Evolutionary conservation across 257 asterid species (phyloP).

Genomic region (Jasminum sambac): DNA sequence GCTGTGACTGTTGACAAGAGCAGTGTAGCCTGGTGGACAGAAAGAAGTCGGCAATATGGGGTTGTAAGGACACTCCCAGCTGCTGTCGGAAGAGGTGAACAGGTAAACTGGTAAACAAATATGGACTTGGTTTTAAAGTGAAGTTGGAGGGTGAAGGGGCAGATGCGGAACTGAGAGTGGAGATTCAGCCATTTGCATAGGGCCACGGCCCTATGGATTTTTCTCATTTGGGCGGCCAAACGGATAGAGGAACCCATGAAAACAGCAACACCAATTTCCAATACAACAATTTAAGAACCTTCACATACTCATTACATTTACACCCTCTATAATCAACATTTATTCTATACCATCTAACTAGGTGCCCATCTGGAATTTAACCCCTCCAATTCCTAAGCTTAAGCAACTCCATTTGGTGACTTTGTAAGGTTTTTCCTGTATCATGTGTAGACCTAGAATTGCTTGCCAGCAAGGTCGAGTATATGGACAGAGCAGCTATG

Average conservation of each 20-base stretch:
- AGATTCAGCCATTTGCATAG: not conserved
- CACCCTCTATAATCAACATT: not conserved
- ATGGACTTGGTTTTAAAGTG: not conserved
- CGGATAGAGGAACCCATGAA: too few species aligned
- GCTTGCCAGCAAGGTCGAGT: not conserved
- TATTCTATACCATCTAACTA: not conserved
- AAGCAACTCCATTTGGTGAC: not conserved
- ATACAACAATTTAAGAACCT: not conserved
- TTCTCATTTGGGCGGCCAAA: not conserved
- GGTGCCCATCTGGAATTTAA: not conserved
- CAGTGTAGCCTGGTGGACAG: not conserved
- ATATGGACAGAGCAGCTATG: too few species aligned
- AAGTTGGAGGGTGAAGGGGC: not conserved
- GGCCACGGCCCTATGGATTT: not conserved
- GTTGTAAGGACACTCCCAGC: not conserved
- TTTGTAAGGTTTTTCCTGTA: not conserved
- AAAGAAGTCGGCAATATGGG: not conserved
- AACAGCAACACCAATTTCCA: not conserved
- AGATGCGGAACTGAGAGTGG: not conserved
- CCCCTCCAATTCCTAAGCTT: not conserved
- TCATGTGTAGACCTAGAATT: not conserved
- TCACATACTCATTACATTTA: too few species aligned
- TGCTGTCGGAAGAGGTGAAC: not conserved
- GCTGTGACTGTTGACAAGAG: not conserved
- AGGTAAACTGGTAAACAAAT: not conserved